A percentile compares a stretch with the other conserved stretches of the same genome.
Evolutionary conservation across 2,329 filamentous ascomycete genomes (phyloP).

Genomic region (Raffaelea deltoideospora): DNA sequence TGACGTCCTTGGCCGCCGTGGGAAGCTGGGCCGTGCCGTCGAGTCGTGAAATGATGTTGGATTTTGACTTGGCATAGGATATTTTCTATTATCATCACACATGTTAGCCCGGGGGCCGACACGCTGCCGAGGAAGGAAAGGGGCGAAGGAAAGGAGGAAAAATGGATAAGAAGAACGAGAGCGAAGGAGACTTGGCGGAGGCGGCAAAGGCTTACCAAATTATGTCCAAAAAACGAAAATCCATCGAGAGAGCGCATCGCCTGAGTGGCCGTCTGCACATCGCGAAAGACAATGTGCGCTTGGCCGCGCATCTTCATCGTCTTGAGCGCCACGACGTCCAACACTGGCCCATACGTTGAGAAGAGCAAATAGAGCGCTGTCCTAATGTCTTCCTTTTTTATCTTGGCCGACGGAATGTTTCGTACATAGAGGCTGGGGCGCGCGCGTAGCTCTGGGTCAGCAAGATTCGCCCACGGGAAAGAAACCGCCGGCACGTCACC

Average conservation of each 20-base stretch:
- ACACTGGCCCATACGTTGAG: slow-evolving; percentile 79
- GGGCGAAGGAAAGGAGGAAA: too few relatives aligned
- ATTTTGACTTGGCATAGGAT: slow-evolving; percentile 79
- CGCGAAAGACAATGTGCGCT: slow-evolving; percentile 81
- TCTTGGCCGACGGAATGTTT: slow-evolving; percentile 73
- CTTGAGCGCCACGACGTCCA: slow-evolving; percentile 83
- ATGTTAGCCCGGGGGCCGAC: background rate
- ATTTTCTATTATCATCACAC: slow-evolving; percentile 49
- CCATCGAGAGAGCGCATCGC: slow-evolving; percentile 83
- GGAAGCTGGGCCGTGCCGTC: slow-evolving; percentile 78
- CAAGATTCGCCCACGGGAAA: too few relatives aligned
- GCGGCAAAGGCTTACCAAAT: slow-evolving; percentile 79
- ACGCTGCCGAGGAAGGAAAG: too few relatives aligned
- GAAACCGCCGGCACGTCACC: slow-evolving; percentile 12
- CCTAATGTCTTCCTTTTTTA: slow-evolving; percentile 77
- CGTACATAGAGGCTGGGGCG: slow-evolving; percentile 80
- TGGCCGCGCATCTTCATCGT: slow-evolving; percentile 90
- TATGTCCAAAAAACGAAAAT: slow-evolving; percentile 68
- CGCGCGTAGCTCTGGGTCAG: too few relatives aligned
- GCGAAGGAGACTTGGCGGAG: too few relatives aligned
- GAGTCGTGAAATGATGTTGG: slow-evolving; percentile 75
- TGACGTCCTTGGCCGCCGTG: slow-evolving; percentile 34
- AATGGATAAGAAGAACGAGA: background rate
- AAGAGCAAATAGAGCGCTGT: slow-evolving; percentile 86
- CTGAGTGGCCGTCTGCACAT: slow-evolving; percentile 82